A percentile compares a stretch with the other conserved stretches of the same genome.
These are phyloP conservation scores for Vitis labrusca DNA, from an alignment of 164 flowering plant genomes.

Conservation along the genomic window DNA sequence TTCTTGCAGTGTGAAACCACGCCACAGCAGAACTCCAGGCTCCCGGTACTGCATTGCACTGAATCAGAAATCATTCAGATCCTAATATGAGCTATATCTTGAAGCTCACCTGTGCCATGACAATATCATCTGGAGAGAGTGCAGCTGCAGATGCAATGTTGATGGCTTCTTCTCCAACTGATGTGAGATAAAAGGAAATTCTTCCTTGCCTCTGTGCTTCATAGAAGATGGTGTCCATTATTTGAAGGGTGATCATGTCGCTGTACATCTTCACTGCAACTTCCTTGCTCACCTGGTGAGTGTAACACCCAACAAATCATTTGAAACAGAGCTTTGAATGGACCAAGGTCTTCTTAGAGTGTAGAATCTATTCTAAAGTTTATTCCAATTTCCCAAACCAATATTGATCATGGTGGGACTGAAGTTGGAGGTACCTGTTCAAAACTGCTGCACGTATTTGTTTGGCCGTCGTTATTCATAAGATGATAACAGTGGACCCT, in stretches of 20 bases:
- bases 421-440: slow-evolving; percentile 24
- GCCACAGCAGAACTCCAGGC: slow-evolving; percentile 85
- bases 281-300: slow-evolving; percentile 54
- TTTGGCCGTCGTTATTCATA: slow-evolving; percentile 40
- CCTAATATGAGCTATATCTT: not conserved
- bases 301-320: not conserved
- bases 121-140: slow-evolving; percentile 52
- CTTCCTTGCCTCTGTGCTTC: slow-evolving; percentile 95
- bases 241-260: slow-evolving; percentile 73
- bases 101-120: slow-evolving; percentile 67
- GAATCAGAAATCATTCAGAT: not conserved
- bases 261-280: slow-evolving; percentile 62
- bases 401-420: too few relatives aligned
- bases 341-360: too few relatives aligned
- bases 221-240: slow-evolving; percentile 70
- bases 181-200: slow-evolving; percentile 73
- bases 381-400: too few relatives aligned
- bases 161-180: slow-evolving; percentile 83
- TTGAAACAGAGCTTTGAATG: not conserved
- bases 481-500: slow-evolving; percentile 52
- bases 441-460: slow-evolving; percentile 7
- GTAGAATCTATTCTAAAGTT: too few relatives aligned
- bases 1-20: slow-evolving; percentile 84
- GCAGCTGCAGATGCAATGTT: slow-evolving; percentile 91
- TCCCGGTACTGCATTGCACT: slow-evolving; percentile 72